These are phyloP conservation scores for Nepenthes mirabilis DNA, from an alignment of 148 eudicot species.

Conservation along the genomic window DNA sequence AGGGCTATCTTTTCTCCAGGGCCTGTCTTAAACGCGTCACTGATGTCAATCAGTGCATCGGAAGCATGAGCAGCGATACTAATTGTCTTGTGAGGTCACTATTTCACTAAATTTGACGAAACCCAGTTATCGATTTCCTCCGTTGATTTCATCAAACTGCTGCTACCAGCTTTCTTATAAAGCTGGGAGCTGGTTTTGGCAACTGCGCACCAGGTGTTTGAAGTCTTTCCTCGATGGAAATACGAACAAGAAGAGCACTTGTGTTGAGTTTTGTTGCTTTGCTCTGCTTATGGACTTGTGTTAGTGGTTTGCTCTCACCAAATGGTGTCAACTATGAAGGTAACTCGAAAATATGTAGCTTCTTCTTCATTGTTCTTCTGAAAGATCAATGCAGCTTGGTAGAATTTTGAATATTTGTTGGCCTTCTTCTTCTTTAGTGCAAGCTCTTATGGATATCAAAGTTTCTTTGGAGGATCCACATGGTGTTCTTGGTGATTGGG, in stretches of 20 bases:
- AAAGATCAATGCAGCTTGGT: not conserved
- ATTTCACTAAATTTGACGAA: too few species aligned
- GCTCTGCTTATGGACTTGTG: constrained; percentile 19
- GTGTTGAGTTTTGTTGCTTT: constrained; percentile 15
- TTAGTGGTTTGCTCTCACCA: constrained; percentile 35
- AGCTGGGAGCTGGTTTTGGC: not conserved
- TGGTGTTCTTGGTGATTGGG: constrained; percentile 64
- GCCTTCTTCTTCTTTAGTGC: constrained; percentile 14
- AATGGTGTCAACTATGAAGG: constrained; percentile 74
- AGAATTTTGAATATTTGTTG: not conserved
- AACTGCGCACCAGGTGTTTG: not conserved
- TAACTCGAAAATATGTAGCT: not conserved
- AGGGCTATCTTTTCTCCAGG: not conserved
- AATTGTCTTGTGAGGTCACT: too few species aligned
- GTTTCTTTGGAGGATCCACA: constrained; percentile 36
- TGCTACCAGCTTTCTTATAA: not conserved
- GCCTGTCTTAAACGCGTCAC: not conserved
- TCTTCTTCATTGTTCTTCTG: not conserved
- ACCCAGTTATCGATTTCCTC: not conserved
- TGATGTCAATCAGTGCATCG: not conserved
- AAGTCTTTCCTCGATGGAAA: constrained; percentile 1
- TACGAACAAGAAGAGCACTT: constrained; percentile 9
- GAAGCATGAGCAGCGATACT: not conserved
- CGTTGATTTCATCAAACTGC: not conserved
- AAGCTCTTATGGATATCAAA: constrained; percentile 60